Evolutionary conservation across 257 asterid species (phyloP), one percentile per base, ranked within the genome.

Genomic region (Rhazya stricta): DNA sequence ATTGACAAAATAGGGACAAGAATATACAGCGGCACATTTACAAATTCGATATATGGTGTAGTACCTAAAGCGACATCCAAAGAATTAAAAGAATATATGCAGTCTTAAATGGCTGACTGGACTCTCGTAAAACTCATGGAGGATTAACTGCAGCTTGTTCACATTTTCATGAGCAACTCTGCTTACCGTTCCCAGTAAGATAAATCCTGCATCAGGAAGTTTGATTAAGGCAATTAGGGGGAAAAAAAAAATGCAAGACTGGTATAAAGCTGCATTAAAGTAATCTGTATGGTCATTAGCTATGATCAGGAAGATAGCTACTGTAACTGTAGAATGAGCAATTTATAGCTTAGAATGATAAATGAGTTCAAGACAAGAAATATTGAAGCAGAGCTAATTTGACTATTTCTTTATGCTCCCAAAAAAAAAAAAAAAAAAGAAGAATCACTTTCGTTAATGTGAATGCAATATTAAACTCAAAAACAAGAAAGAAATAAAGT

Each of bases 121-220:
- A 53, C 32, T 23, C 21, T 15, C 16, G 58, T 51, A 21, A 4
- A 30, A 60, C 69, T 61, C 77, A 9, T 1, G 61, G 75, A 56
- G 10, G 25, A 43, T 36, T 37, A 0, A 15, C 25, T 79, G 72
- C 67, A 42, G 23, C 63, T 46, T 27, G 72, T 60, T 71, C n/a
- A 37, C 68, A 1, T n/a, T 43, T 30, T 21, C 39, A 13, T 36
- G 30, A 53, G 66, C 16, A 32, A 56, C 74, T 62, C n/a, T 48
- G 68, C 74, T 84, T 73, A 84, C 19, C 81, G 82, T 63, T 74
- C 81, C 89, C 87, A 70, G 56, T 81, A 87, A 10, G 86, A 82
- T 27, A 51, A 37, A 48, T 87, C 93, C 96, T 88, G 83, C 81
- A 73, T 71, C 53, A 69, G 42, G 69, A 68, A 79, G 61, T 34